These are phyloP conservation scores for Rhodocollybia butyracea DNA, from an alignment of 768 basidiomycete species.

Conservation along the genomic window DNA sequence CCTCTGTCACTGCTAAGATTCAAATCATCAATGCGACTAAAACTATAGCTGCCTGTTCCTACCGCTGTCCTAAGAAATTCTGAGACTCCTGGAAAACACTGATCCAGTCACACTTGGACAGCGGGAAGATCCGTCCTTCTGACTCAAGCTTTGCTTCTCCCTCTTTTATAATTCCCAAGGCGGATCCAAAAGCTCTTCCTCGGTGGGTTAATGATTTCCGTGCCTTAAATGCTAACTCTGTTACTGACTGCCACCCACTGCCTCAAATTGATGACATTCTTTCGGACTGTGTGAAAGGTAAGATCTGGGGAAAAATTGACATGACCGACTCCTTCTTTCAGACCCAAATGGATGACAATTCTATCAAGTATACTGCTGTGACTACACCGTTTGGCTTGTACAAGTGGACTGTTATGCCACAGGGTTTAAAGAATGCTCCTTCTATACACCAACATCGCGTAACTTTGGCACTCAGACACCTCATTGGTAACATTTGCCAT, in stretches of 20 bases:
- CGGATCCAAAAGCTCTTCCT: conserved; percentile 19
- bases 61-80: conserved; percentile 29
- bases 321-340: conserved; percentile 37
- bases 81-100: conserved; percentile 23
- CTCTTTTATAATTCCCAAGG: conserved; percentile 28
- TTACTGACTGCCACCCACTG: conserved; percentile 19
- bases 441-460: conserved; percentile 26
- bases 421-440: conserved; percentile 21
- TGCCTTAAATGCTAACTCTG: conserved; percentile 19
- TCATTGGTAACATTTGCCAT: conserved; percentile 30
- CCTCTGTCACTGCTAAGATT: conserved; percentile 17
- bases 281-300: conserved; percentile 30
- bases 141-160: conserved; percentile 23
- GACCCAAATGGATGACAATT: conserved; percentile 13
- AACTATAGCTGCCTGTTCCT: conserved; percentile 13
- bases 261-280: conserved; percentile 28
- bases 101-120: conserved; percentile 25
- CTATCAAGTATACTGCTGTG: neutral
- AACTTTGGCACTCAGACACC: conserved; percentile 18
- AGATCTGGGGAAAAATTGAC: conserved; percentile 34
- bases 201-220: conserved; percentile 27
- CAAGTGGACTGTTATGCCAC: conserved; percentile 20
- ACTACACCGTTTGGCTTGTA: neutral
- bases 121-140: conserved; percentile 24
- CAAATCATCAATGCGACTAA: conserved; percentile 17